Evolutionary conservation across 2,329 filamentous ascomycete genomes (phyloP), one percentile per base, ranked within the genome.

Genomic region (Nemania sp.): DNA sequence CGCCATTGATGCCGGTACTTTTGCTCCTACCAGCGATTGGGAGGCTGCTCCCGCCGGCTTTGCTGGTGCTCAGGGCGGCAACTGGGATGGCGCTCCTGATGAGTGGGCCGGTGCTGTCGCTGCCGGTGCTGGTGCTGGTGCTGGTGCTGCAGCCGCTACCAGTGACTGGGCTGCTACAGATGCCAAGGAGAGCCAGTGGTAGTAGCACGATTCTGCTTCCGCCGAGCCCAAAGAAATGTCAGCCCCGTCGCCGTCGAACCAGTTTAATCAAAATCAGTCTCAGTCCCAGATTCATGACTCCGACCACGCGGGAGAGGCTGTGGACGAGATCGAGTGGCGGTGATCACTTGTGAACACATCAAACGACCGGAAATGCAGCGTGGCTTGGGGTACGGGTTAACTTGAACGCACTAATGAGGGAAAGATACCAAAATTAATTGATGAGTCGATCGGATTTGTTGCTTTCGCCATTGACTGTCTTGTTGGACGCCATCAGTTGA

Each of bases 331-430:
- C 25, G 25, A 64, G 12, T 71, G 60, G 12, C 70, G 60, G 62
- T 70, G 65, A 62, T 63, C 66, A 48, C 55, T 50, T 54, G 25
- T 25, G 25, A 7, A 29, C 25, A 29, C 25, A 29, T 29, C 25
- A 57, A 13, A 34, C n/a, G 58, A 60, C 58, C 53, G 45, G 57
- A 64, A 67, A 66, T 68, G 61, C 67, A 61, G 56, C 54, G 59
- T 67, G 68, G 70, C 71, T 74, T 71, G 75, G 76, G 73, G 75
- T 65, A 67, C 70, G 79, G 80, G 78, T 82, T 79, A 80, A 83
- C 82, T 86, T 86, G 83, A 83, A 79, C 82, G 89, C 87, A 89
- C 92, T 97, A 84, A 97, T 90, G 93, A 97, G 92, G 94, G 94
- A 98, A 98, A 98, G 94, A 98, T 92, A 97, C 89, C 92, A 85